These are phyloP conservation scores for Volvox carteri DNA, from an alignment of 163 green algal species.

Conservation along the genomic window DNA sequence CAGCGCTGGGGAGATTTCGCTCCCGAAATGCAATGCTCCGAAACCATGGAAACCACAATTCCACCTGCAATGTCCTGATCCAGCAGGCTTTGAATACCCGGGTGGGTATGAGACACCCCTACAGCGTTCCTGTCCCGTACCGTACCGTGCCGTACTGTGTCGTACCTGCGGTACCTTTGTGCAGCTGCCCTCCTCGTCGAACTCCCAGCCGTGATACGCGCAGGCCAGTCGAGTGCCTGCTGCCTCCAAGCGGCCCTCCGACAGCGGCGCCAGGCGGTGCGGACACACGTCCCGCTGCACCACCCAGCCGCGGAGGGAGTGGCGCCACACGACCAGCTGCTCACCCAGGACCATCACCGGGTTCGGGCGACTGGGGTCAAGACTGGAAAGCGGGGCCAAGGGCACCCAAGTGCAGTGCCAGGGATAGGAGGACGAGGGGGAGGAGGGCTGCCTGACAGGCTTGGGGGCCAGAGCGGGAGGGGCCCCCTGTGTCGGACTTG, in stretches of 20 bases:
- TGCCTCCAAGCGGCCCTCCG: conserved; percentile 72
- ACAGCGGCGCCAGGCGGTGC: conserved; percentile 70
- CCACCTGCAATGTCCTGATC: too few relatives aligned
- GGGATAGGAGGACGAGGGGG: background rate
- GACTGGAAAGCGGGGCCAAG: background rate
- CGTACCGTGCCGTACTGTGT: too few relatives aligned
- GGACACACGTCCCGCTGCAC: conserved; percentile 39
- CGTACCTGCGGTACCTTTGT: conserved; percentile 76
- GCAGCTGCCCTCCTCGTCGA: conserved; percentile 68
- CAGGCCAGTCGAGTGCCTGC: conserved; percentile 71
- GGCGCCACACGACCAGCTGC: conserved; percentile 61
- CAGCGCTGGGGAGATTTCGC: too few relatives aligned
- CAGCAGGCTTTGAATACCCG: too few relatives aligned
- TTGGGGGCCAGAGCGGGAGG: too few relatives aligned
- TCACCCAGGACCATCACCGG: conserved; percentile 60
- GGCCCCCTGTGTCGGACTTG: too few relatives aligned
- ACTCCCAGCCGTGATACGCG: conserved; percentile 84
- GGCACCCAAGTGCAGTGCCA: conserved; percentile 27
- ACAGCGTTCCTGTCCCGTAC: too few relatives aligned
- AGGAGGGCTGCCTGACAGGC: background rate
- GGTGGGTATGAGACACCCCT: too few relatives aligned
- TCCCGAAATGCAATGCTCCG: too few relatives aligned
- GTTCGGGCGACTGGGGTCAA: conserved; percentile 55
- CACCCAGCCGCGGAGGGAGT: background rate
- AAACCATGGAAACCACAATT: too few relatives aligned